These are phyloP conservation scores for Lathyrus sativus DNA, from an alignment of 306 rosid genomes.

Conservation along the genomic window DNA sequence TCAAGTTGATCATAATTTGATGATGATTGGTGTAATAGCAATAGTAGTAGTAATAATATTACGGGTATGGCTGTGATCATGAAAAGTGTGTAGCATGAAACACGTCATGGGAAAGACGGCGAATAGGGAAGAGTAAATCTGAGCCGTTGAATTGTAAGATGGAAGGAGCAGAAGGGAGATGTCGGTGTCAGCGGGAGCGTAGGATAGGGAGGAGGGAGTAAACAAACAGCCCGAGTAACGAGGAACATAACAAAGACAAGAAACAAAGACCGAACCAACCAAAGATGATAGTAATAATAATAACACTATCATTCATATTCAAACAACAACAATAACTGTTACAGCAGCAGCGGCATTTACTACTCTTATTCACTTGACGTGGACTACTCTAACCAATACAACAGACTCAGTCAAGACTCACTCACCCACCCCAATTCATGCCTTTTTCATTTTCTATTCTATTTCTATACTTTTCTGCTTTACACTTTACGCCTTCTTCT, in stretches of 20 bases:
- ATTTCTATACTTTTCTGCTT: background rate
- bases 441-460: background rate
- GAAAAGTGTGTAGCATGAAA: constrained; percentile 48
- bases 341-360: constrained; percentile 35
- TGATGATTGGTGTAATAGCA: background rate
- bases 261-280: background rate
- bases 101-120: constrained; percentile 63
- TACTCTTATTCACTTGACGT: constrained; percentile 33
- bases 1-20: background rate
- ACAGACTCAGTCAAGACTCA: background rate
- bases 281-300: background rate
- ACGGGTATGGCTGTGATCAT: constrained; percentile 21
- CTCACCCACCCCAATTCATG: background rate
- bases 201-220: constrained; percentile 46
- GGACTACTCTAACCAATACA: constrained; percentile 34
- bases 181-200: constrained; percentile 66
- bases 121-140: constrained; percentile 40
- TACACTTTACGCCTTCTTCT: background rate
- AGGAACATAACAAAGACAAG: constrained; percentile 10
- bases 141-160: constrained; percentile 13
- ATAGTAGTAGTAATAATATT: background rate
- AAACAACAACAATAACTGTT: constrained; percentile 21
- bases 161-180: constrained; percentile 30
- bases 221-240: constrained; percentile 48
- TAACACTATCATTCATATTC: constrained; percentile 1